Conservation (phyloP, 345 rosid species). For the Turnera subulata region DNA sequence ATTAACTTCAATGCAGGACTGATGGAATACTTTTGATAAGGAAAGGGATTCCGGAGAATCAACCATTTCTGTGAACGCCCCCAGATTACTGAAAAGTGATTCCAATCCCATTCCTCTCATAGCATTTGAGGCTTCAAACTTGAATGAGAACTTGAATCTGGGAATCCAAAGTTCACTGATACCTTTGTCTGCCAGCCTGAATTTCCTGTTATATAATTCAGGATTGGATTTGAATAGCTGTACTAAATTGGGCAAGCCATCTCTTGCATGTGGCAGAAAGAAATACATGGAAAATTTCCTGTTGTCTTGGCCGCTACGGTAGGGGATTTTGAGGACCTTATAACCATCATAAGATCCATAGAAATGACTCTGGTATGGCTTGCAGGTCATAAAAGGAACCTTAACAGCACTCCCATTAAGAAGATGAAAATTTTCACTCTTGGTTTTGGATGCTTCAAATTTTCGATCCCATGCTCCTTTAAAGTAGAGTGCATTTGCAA, state of each 20-base stretch:
- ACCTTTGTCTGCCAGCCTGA: background rate
- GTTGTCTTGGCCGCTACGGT: slow-evolving; percentile 13
- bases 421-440: background rate
- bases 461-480: slow-evolving; percentile 9
- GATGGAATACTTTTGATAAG: slow-evolving; percentile 19
- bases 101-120: slow-evolving; percentile 18
- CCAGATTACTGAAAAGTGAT: slow-evolving; percentile 11
- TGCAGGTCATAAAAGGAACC: slow-evolving; percentile 25
- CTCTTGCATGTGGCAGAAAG: slow-evolving; percentile 21
- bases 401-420: slow-evolving; percentile 7
- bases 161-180: slow-evolving; percentile 22
- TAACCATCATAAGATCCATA: slow-evolving; percentile 12
- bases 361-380: background rate
- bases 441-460: background rate
- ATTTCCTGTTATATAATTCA: slow-evolving; percentile 15
- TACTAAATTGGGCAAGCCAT: slow-evolving; percentile 15
- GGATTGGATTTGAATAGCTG: slow-evolving; percentile 9
- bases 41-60: background rate
- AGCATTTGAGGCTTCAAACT: slow-evolving; percentile 21
- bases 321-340: slow-evolving; percentile 25
- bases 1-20: slow-evolving; percentile 32
- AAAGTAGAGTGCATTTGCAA: slow-evolving; percentile 4
- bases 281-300: slow-evolving; percentile 21
- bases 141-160: slow-evolving; percentile 24
- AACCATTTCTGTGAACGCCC: slow-evolving; percentile 19